Evolutionary conservation across 768 basidiomycete species (phyloP).

Genomic region (Cyclocybe aegerita): DNA sequence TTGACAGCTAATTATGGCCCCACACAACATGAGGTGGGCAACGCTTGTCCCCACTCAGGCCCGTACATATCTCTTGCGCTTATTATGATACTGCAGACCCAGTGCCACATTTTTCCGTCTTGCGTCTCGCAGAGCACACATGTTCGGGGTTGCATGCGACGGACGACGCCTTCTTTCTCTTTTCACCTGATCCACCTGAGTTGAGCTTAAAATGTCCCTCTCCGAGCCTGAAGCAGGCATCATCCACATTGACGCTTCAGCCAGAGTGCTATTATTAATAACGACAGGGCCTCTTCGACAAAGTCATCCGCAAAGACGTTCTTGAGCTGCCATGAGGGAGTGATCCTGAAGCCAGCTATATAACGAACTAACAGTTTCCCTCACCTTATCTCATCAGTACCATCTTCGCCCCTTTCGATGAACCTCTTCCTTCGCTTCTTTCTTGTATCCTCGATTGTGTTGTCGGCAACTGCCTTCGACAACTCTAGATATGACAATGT

Average conservation of each 20-base stretch:
- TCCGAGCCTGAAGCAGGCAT: constrained; percentile 13
- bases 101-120: no score
- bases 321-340: not conserved
- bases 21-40: constrained; percentile 20
- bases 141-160: not conserved
- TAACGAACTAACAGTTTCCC: no score
- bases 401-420: not conserved
- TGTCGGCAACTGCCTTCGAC: constrained; percentile 43
- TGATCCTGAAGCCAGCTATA: no score
- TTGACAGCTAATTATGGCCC: not conserved
- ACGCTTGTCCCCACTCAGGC: constrained; percentile 2
- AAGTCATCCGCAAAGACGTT: not conserved
- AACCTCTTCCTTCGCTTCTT: constrained; percentile 4
- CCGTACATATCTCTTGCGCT: constrained; percentile 11
- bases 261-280: no score
- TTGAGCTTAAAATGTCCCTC: constrained; percentile 11
- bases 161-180: constrained; percentile 1
- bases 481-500: constrained; percentile 65
- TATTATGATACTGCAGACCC: no score
- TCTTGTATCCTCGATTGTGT: constrained; percentile 3
- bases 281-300: not conserved
- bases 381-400: no score
- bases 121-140: not conserved
- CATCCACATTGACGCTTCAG: constrained; percentile 6
- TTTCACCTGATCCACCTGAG: not conserved